Base-by-base conservation (phyloP, 768 basidiomycete genomes). In the Kwoniella sp. region DNA sequence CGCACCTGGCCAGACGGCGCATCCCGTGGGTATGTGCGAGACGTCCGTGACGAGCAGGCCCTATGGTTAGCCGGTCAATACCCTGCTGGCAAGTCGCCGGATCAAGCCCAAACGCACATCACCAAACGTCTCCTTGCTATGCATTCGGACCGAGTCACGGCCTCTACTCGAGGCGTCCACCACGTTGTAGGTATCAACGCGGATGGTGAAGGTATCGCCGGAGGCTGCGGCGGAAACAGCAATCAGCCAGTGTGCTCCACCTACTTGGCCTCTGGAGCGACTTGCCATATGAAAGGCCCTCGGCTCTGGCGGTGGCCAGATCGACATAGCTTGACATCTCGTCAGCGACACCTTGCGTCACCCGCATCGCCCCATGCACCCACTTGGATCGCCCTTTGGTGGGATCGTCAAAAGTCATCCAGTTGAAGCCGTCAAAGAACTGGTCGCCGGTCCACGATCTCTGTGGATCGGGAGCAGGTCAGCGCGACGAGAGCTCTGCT, bases 121-220 rank as follows among this genome's bases (percentile, higher is more conserved):
- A 17, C 39, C 38, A 17, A 41, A 56, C 3, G 31, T 46, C 2
- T 56, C 53, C 37, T 42, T 48, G 28, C 53, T 56, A 28, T 47
- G 47, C n/a, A 56, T 56, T 12, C 53, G 40, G 1, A 56, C 53
- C 12, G 53, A 56, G 28, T 56, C 53, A 29, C 53, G 38, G 11
- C 53, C 53, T 43, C 47, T 8, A 27, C 46, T 40, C 15, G 46
- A 47, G 19, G 46, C 25, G 25, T 46, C 22, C 9, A 56, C 53
- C 2, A 49, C 41, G 19, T 49, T 48, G 14, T 38, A 31, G 2
- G 53, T 33, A 26, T 56, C 53, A 1, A 33, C 53, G n/a, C 46
- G 28, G 46, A 56, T 56, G 40, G 43, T 27, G 33, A 56, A 56
- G 25, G 39, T 37, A 19, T 42, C 46, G 32, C 40, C 53, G 10